phyloP scores from a whole-genome alignment of 345 rosid species.

The Boechera stricta region DNA sequence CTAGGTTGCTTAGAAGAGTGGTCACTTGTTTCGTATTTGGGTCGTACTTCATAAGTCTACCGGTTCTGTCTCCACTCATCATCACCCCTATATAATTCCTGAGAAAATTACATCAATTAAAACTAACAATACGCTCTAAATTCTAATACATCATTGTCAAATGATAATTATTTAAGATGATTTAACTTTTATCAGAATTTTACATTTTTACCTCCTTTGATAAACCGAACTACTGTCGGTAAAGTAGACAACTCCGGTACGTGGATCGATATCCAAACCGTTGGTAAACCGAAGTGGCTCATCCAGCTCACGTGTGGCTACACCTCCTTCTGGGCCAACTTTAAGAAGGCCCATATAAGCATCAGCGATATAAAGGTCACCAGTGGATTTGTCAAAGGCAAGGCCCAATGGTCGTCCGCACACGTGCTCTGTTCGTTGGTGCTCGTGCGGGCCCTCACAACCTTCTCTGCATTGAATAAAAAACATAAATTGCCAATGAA shows the following conservation, averaged over 20 bases:
- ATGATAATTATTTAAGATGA: background rate
- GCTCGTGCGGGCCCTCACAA: conserved; percentile 49
- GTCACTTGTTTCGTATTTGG: conserved; percentile 51
- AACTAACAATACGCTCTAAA: background rate
- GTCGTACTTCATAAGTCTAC: conserved; percentile 72
- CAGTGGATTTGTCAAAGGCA: conserved; percentile 56
- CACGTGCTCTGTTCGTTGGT: conserved; percentile 61
- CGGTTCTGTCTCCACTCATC: conserved; percentile 61
- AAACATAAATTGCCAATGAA: conserved; percentile 6
- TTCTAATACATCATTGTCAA: background rate
- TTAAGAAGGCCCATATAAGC: conserved; percentile 80
- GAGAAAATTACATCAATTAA: background rate
- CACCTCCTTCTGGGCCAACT: conserved; percentile 77
- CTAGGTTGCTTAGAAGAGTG: conserved; percentile 49
- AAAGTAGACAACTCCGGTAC: conserved; percentile 63
- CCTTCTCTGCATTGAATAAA: conserved; percentile 44
- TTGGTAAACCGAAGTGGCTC: conserved; percentile 59
- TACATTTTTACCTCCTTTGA: conserved; percentile 59
- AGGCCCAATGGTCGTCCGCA: conserved; percentile 88
- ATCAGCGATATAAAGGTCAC: conserved; percentile 78
- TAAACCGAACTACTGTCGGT: conserved; percentile 71
- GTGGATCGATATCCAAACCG: conserved; percentile 61
- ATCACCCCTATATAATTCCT: conserved; percentile 57
- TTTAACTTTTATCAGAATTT: background rate
- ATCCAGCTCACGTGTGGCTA: conserved; percentile 61